A percentile compares a stretch with the other conserved stretches of the same genome.
Conservation (phyloP, 1,139 yeast genomes). For the Pneumocystis sp. region DNA sequence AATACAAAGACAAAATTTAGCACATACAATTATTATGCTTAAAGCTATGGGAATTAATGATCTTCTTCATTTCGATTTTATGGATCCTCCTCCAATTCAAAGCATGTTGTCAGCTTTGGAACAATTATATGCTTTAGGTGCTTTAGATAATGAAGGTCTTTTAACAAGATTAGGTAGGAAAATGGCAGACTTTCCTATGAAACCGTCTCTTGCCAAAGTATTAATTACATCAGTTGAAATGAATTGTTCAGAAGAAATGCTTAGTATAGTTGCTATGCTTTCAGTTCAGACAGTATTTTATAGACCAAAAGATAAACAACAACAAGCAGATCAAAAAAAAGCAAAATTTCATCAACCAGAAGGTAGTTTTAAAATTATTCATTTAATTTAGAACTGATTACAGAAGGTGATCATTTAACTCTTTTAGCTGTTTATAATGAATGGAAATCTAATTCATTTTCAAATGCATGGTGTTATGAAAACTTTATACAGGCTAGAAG, state of each 20-base stretch:
- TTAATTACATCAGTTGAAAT: slow-evolving; percentile 58
- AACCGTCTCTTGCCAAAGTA: slow-evolving; percentile 76
- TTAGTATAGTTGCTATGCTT: slow-evolving; percentile 80
- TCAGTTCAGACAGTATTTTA: slow-evolving; percentile 75
- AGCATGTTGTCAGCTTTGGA: slow-evolving; percentile 67
- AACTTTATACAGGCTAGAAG: slow-evolving; percentile 73
- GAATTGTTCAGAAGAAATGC: slow-evolving; percentile 67
- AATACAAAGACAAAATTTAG: slow-evolving; percentile 64
- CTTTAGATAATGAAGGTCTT: slow-evolving; percentile 64
- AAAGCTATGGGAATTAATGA: slow-evolving; percentile 70
- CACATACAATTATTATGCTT: slow-evolving; percentile 57
- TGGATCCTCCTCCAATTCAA: slow-evolving; percentile 83
- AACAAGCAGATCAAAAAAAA: slow-evolving; percentile 62
- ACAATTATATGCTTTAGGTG: slow-evolving; percentile 67
- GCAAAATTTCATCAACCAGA: slow-evolving; percentile 31
- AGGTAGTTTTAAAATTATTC: background rate
- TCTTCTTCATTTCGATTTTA: slow-evolving; percentile 63
- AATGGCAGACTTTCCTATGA: slow-evolving; percentile 94
- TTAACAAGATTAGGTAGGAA: slow-evolving; percentile 60
- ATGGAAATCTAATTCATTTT: slow-evolving; percentile 52
- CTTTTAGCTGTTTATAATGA: slow-evolving; percentile 62
- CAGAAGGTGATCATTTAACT: slow-evolving; percentile 79
- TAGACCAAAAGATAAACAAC: slow-evolving; percentile 68
- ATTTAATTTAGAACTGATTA: slow-evolving; percentile 13
- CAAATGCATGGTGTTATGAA: slow-evolving; percentile 65